These are phyloP conservation scores for Candida adriatica DNA, from an alignment of 805 yeast species.

Conservation along the genomic window DNA sequence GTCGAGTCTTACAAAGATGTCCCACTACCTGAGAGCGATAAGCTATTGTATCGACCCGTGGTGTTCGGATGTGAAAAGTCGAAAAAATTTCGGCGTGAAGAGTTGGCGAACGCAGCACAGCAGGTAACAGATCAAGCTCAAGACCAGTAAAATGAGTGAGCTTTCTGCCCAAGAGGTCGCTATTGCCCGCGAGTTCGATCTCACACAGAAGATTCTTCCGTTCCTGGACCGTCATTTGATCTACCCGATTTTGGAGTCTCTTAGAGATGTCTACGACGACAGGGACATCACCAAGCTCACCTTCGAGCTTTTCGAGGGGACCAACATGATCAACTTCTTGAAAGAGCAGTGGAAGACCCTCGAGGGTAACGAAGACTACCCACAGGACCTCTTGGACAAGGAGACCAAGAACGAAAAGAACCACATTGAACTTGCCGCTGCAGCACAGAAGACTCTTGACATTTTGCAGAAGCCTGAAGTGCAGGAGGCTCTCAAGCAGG, in stretches of 20 bases:
- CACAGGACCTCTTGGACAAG: conserved; percentile 34
- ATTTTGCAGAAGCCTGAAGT: conserved; percentile 43
- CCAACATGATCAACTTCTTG: conserved; percentile 47
- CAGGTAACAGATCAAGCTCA: neutral
- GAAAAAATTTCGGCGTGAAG: conserved; percentile 5
- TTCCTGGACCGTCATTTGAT: conserved; percentile 58
- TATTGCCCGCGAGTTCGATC: conserved; percentile 43
- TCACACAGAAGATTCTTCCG: conserved; percentile 46
- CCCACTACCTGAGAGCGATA: no score
- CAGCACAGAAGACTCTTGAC: conserved; percentile 39
- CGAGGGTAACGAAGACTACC: conserved; percentile 32
- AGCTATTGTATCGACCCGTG: neutral
- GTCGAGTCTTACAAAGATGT: no score
- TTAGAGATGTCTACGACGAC: conserved; percentile 38
- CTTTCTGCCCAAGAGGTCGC: conserved; percentile 29
- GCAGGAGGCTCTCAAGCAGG: conserved; percentile 45
- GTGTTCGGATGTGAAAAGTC: conserved; percentile 1
- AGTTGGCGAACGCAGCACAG: neutral
- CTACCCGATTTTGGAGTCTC: conserved; percentile 44
- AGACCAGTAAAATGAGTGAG: conserved; percentile 16
- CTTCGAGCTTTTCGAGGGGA: conserved; percentile 48
- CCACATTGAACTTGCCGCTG: conserved; percentile 31
- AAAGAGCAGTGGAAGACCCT: conserved; percentile 37
- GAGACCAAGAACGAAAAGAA: conserved; percentile 34
- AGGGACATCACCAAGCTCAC: conserved; percentile 39